These are phyloP conservation scores for Reutealis trisperma DNA, from an alignment of 345 rosid genomes.

Conservation along the genomic window DNA sequence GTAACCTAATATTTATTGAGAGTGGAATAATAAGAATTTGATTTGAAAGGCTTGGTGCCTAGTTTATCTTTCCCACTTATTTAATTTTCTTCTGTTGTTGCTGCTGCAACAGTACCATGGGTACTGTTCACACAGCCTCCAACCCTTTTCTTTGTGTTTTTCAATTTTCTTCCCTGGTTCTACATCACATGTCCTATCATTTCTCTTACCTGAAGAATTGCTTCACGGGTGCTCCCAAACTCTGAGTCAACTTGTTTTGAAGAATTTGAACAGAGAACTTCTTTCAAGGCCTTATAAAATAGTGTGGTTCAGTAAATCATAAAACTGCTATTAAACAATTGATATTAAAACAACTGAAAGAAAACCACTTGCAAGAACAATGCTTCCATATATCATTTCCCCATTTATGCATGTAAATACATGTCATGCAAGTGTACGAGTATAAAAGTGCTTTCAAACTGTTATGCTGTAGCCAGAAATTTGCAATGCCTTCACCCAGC, in stretches of 20 bases:
- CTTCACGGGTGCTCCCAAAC: constrained; percentile 64
- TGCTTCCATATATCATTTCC: neutral
- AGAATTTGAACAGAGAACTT: constrained; percentile 49
- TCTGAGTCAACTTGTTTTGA: constrained; percentile 51
- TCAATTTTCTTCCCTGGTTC: no score
- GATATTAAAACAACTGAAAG: constrained; percentile 1
- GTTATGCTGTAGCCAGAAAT: constrained; percentile 7
- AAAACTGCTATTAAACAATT: neutral
- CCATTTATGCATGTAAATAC: neutral
- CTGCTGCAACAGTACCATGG: no score
- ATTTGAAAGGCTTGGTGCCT: no score
- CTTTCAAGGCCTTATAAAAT: constrained; percentile 55
- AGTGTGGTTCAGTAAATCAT: constrained; percentile 22
- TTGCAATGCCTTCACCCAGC: neutral
- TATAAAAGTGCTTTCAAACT: neutral
- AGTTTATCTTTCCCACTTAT: no score
- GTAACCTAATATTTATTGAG: no score
- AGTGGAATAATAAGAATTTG: no score
- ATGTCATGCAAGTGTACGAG: neutral
- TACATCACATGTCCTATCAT: neutral
- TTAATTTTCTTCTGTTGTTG: no score
- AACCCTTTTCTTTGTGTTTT: no score
- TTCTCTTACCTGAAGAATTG: constrained; percentile 69
- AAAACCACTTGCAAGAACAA: constrained; percentile 10
- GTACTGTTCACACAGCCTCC: no score